phyloP scores from a whole-genome alignment of 495 filamentous ascomycete genomes.

The Hamigera avellanea region DNA sequence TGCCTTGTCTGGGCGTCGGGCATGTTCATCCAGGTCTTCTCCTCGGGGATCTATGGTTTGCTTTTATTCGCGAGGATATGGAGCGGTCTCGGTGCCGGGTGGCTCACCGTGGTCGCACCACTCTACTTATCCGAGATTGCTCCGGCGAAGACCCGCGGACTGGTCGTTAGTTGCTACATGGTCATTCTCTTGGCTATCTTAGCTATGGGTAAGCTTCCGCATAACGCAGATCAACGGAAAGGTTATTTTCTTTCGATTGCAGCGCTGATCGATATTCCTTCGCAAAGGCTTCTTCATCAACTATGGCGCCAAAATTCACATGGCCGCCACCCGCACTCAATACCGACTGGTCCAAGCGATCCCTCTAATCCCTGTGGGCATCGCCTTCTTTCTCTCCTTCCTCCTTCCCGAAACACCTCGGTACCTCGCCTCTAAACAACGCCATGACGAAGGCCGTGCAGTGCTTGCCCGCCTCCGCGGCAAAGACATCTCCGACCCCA shows the following conservation, averaged over 20 bases:
- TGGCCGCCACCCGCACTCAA: conserved; percentile 26
- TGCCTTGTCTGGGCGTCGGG: conserved; percentile 30
- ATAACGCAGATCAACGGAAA: background rate
- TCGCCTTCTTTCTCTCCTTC: conserved; percentile 25
- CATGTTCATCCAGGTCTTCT: conserved; percentile 31
- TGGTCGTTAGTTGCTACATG: conserved; percentile 37
- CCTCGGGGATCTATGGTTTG: conserved; percentile 32
- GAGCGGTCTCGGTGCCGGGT: conserved; percentile 35
- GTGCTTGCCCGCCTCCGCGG: conserved; percentile 31
- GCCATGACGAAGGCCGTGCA: conserved; percentile 18
- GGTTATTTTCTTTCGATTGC: background rate
- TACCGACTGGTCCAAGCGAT: conserved; percentile 35
- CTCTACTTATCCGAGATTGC: conserved; percentile 43
- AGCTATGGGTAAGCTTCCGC: conserved; percentile 21
- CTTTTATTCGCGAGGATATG: conserved; percentile 33
- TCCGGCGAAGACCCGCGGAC: conserved; percentile 33
- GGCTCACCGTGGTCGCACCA: conserved; percentile 36
- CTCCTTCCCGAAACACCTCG: conserved; percentile 30
- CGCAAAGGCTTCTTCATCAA: conserved; percentile 43
- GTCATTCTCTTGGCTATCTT: conserved; percentile 33
- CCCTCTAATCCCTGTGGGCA: conserved; percentile 28
- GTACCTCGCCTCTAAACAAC: conserved; percentile 28
- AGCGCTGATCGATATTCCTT: background rate
- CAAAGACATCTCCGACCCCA: conserved; percentile 14
- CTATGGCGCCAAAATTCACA: conserved; percentile 29